Base-by-base conservation (phyloP, 805 yeast species). In the Metschnikowia shivogae region DNA sequence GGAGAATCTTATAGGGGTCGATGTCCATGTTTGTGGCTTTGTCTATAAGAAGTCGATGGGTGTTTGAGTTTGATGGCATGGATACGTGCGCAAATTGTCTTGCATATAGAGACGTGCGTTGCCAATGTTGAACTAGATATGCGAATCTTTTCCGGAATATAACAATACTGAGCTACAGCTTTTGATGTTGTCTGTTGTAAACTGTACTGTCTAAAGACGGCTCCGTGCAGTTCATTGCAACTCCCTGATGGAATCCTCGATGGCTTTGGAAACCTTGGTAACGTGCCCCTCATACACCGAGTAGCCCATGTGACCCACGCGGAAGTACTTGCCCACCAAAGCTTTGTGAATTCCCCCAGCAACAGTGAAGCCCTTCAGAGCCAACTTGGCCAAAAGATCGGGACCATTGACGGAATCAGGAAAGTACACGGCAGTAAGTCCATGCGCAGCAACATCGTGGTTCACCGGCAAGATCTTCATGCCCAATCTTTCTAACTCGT, bases 231-330 rank as follows among this genome's bases (percentile, higher is more conserved):
- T 37, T 39, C 39, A 49, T 39, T 49, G 37, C 46, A 52, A 46
- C 46, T 50, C 53, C 24, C 36, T n/a, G 22, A 54, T 37, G 10
- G 55, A 38, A 28, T 69, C 73, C 48, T 58, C 52, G 44, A 71
- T 63, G 13, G 74, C 71, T 12, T 47, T 55, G 19, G 62, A 47
- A 37, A 70, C 60, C 50, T 57, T 46, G 38, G 64, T 70, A 27
- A 71, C 61, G 46, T 71, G 75, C 37, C 73, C 75, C 43, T 61
- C 68, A 48, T 67, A 66, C n/a, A 71, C 65, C 38, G 89, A 77
- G 47, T 81, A 82, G 51, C 97, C 97, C 98, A 92, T 92, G 70
- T 90, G 98, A 30, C 98, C 98, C 48, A 90, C 82, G 67, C 98
- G 80, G 73, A 92, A 87, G 71, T 90, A 90, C 64, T 84, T 82